A percentile compares a stretch with the other conserved stretches of the same genome.
phyloP scores from a whole-genome alignment of 768 basidiomycete genomes.

The Rhizopogon vinicolor region DNA sequence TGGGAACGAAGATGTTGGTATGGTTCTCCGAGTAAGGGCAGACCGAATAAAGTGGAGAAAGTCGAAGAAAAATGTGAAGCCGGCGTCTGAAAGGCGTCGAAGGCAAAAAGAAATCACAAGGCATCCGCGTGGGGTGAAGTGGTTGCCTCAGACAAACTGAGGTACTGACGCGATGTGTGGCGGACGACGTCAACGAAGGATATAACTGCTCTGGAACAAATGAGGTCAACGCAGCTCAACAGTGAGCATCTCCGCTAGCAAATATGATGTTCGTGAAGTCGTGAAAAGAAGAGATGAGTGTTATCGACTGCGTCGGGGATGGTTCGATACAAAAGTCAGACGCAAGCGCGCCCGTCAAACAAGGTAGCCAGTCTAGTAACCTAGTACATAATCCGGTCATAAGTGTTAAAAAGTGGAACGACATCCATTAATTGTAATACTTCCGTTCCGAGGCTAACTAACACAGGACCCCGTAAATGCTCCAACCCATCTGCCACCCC shows the following conservation, averaged over 20 bases:
- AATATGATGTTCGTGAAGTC: no score
- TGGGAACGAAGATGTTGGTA: not conserved
- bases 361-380: not conserved
- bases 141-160: not conserved
- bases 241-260: not conserved
- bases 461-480: no score
- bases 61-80: not conserved
- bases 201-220: not conserved
- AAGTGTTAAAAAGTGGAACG: slow-evolving; percentile 4
- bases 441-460: not conserved
- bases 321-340: not conserved
- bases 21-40: not conserved
- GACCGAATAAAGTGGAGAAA: not conserved
- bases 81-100: slow-evolving; percentile 1
- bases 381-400: not conserved
- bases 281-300: not conserved
- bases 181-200: not conserved
- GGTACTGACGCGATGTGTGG: not conserved
- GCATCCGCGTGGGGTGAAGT: not conserved
- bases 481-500: no score
- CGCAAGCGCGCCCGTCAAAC: not conserved
- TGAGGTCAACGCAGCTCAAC: not conserved
- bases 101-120: slow-evolving; percentile 1
- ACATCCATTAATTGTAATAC: not conserved
- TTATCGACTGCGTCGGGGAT: not conserved